Evolutionary conservation across 2,329 filamentous ascomycete species (phyloP), one percentile per base, ranked within the genome.

Genomic region (Aspergillus quadrilineatus): DNA sequence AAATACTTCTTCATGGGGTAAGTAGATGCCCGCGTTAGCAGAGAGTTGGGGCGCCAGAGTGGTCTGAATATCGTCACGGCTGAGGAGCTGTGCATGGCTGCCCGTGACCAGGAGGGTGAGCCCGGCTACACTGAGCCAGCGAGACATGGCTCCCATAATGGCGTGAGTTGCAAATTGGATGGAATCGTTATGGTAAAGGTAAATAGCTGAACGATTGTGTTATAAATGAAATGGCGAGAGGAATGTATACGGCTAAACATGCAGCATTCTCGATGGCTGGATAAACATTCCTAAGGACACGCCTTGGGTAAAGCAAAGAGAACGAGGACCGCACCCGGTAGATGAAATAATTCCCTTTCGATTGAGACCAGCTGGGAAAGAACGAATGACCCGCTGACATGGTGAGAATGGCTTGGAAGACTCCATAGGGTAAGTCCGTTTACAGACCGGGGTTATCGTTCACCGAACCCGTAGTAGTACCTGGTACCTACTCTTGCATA

Each of bases 31-130:
- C 3, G 58, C 58, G 2, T 32, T 36, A 4, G 10, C 34, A 15
- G 58, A 60, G 10, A 62, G 56, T 22, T 46, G 43, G 4, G 46
- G 34, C 5, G 12, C 12, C 28, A 60, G 22, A 5, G 30, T n/a
- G 14, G 17, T 39, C 2, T 26, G 15, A 26, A 57, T 54, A 15
- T 57, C 36, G 6, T 7, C 36, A 10, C 46, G 43, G 14, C 22
- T 34, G 14, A 29, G 29, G 34, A 52, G n/a, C 17, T 9, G 7
- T 26, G 29, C 46, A 29, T 45, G 4, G n/a, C 44, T 53, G 3
- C 30, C 37, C 6, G 48, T 36, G 8, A 37, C 8, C 6, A 56
- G 45, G 15, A 56, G 14, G 8, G 47, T 30, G 14, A 50, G n/a
- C 14, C 45, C 6, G 30, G 30, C 45, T 4, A 55, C 39, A 22